Evolutionary conservation across 345 rosid genomes (phyloP).

Genomic region (Durio zibethinus): DNA sequence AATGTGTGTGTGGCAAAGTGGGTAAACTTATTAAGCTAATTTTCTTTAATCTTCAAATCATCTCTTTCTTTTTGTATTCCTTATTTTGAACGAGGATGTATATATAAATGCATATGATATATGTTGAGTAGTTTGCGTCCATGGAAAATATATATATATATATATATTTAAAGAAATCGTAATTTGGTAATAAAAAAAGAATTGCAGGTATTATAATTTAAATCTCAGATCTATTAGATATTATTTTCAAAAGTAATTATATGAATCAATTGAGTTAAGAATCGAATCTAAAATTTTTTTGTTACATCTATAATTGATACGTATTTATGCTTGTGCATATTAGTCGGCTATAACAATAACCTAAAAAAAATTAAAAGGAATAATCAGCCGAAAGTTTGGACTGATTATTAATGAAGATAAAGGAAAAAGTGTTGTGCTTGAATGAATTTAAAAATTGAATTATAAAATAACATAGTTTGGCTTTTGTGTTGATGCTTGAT

Average conservation of each 20-base stretch:
- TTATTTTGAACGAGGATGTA: too few relatives aligned
- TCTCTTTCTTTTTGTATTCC: not conserved
- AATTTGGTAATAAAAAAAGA: too few relatives aligned
- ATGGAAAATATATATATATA: too few relatives aligned
- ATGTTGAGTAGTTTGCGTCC: too few relatives aligned
- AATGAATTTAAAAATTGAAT: not conserved
- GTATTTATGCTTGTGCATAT: not conserved
- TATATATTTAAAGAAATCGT: too few relatives aligned
- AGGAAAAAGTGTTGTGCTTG: not conserved
- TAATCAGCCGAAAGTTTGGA: not conserved
- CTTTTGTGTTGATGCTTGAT: not conserved
- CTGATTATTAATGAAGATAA: not conserved
- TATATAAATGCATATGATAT: too few relatives aligned
- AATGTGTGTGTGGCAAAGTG: slow-evolving; percentile 1
- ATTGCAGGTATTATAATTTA: too few relatives aligned
- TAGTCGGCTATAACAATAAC: accelerated
- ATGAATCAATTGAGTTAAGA: too few relatives aligned
- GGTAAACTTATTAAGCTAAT: not conserved
- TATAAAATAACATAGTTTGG: not conserved
- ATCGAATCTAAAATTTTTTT: accelerated
- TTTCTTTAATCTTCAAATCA: not conserved
- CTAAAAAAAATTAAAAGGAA: not conserved
- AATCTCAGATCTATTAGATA: too few relatives aligned
- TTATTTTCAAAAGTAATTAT: too few relatives aligned
- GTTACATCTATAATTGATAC: not conserved